Base-by-base conservation (phyloP, 2,329 filamentous ascomycete species). In the Pseudopyricularia cyperi region DNA sequence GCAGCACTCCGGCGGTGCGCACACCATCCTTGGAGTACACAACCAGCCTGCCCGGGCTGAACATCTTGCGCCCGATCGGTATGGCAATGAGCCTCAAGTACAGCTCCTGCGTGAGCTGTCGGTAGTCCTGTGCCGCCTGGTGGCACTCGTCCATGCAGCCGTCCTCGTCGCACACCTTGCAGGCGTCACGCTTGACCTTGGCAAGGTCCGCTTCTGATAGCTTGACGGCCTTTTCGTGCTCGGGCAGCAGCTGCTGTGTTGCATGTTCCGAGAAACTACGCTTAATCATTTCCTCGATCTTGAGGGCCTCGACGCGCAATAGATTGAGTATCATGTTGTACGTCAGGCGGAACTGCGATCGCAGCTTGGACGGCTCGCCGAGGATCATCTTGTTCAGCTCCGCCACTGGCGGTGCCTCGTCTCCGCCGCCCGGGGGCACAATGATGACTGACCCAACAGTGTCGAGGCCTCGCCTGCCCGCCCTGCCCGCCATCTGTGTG, bases 271-370 rank as follows among this genome's bases (percentile, higher is more conserved):
- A 96, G 73, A 98, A 98, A 66, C 90, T 96, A 58, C 93, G 85
- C 76, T 98, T 98, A 73, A 98, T 98, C 93, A 98, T 98, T 68
- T 98, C 93, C 66, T 98, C 93, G 59, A 98, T 97, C 71, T 96
- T 97, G 57, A 98, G 71, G 2, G 93, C 93, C 66, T 98, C 93
- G 2, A 98, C 93, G 34, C 93, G 85, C 48, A 98, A 74, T 32
- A 98, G 74, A 62, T 97, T 98, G 30, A 98, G 73, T 55, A 98
- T 98, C 93, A 98, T 98, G 69, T 97, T 98, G 73, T 98, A 98
- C 0, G 94, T 98, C 48, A 98, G 74, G 55, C 93, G 82, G 74
- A 98, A 98, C 63, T 98, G 93, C 7, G 91, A 97, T 47, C 89
- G 82, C 48, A 98, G 77, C 69, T 97, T 97, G 26, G 89, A 95